phyloP scores from a whole-genome alignment of 2,329 filamentous ascomycete genomes.

The Penicillium hesseltinei region DNA sequence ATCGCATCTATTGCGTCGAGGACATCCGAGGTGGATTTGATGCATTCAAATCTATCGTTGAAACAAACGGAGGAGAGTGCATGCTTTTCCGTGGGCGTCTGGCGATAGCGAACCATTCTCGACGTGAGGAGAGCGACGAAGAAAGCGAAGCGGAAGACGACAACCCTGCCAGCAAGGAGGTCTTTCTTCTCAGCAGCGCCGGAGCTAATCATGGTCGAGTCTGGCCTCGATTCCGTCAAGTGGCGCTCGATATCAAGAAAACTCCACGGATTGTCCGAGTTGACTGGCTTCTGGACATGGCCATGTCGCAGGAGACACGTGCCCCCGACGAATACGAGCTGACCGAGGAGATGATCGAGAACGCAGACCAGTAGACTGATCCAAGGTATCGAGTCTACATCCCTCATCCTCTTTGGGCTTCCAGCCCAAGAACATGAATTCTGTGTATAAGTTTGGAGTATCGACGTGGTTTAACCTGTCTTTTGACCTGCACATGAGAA shows the following conservation, averaged over 20 bases:
- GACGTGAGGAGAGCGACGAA: constrained; percentile 45
- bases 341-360: constrained; percentile 30
- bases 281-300: constrained; percentile 87
- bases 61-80: constrained; percentile 84
- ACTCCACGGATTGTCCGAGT: constrained; percentile 74
- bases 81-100: constrained; percentile 72
- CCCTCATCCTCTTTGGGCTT: neutral
- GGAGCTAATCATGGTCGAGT: constrained; percentile 66
- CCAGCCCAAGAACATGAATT: neutral
- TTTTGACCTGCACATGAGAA: constrained; percentile 6
- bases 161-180: constrained; percentile 62
- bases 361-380: constrained; percentile 21
- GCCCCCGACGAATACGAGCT: constrained; percentile 62
- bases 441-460: constrained; percentile 9
- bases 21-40: constrained; percentile 77
- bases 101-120: constrained; percentile 65
- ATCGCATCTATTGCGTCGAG: constrained; percentile 81
- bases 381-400: neutral
- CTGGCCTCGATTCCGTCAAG: constrained; percentile 76
- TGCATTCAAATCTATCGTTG: constrained; percentile 80
- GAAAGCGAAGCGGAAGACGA: constrained; percentile 58
- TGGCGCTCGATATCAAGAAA: constrained; percentile 76
- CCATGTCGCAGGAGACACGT: constrained; percentile 80
- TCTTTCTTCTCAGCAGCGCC: constrained; percentile 77
- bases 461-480: constrained; percentile 4